phyloP scores from a whole-genome alignment of 495 filamentous ascomycete species.

The Penicillium waksmanii region DNA sequence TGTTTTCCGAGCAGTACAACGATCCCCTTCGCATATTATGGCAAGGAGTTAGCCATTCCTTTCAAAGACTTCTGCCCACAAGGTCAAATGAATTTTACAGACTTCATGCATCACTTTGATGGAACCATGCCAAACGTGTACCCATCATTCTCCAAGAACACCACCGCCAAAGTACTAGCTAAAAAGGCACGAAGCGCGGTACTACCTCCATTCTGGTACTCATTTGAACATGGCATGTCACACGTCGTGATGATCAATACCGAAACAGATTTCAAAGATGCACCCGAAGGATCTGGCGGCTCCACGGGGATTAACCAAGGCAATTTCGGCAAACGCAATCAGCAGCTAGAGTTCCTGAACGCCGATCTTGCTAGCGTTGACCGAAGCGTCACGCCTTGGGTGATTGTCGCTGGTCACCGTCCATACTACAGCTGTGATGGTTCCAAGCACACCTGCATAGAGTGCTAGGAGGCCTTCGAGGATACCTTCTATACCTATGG shows the following conservation, averaged over 20 bases:
- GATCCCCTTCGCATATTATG: not conserved
- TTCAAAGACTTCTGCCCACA: slow-evolving; percentile 10
- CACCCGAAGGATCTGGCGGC: slow-evolving; percentile 47
- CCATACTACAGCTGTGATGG: slow-evolving; percentile 49
- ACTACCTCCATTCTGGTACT: slow-evolving; percentile 16
- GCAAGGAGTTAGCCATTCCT: not conserved
- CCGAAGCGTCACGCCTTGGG: slow-evolving; percentile 49
- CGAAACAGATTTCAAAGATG: slow-evolving; percentile 40
- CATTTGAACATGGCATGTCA: slow-evolving; percentile 13
- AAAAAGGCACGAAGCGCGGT: not conserved
- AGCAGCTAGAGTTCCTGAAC: slow-evolving; percentile 51
- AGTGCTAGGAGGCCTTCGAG: slow-evolving; percentile 55
- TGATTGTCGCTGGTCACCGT: slow-evolving; percentile 49
- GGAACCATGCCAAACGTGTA: not conserved
- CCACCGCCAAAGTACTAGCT: not conserved
- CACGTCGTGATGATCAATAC: slow-evolving; percentile 16
- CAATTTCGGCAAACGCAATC: slow-evolving; percentile 42
- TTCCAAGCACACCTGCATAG: slow-evolving; percentile 30
- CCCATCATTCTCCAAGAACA: not conserved
- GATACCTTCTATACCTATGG: slow-evolving; percentile 52
- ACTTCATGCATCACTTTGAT: slow-evolving; percentile 12
- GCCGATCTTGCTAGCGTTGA: slow-evolving; percentile 52
- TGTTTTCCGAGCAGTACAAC: slow-evolving; percentile 2
- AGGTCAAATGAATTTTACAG: slow-evolving; percentile 20
- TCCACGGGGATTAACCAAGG: slow-evolving; percentile 42